A percentile compares a stretch with the other conserved stretches of the same genome.
Conservation (phyloP, 352 stramenopile genomes). For the Globisporangium mamillatum region DNA sequence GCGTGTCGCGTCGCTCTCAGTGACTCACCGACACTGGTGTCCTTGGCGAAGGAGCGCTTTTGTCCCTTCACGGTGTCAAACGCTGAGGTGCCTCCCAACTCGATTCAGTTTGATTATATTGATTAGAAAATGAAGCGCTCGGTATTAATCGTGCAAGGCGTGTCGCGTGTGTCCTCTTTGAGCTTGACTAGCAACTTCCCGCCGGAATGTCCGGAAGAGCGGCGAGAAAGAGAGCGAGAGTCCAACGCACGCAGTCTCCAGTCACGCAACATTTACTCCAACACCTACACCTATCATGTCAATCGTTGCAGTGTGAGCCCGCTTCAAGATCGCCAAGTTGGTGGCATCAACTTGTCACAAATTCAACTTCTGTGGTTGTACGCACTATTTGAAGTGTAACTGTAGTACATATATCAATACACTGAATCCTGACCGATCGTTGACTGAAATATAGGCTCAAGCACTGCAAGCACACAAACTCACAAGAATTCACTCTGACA, state of each 20-base stretch:
- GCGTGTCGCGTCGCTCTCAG: too few relatives aligned
- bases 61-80: too few relatives aligned
- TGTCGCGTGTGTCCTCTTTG: neutral
- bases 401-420: neutral
- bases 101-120: neutral
- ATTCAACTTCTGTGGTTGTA: neutral
- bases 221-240: neutral
- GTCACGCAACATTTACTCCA: neutral
- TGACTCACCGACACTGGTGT: too few relatives aligned
- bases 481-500: neutral
- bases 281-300: neutral
- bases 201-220: neutral
- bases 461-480: too few relatives aligned
- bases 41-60: too few relatives aligned
- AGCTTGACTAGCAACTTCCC: neutral
- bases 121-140: neutral
- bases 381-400: neutral
- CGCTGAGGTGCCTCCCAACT: neutral
- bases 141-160: neutral
- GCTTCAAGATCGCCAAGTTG: neutral
- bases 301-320: neutral
- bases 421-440: neutral
- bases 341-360: neutral
- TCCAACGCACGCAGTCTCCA: neutral
- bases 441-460: neutral